Evolutionary conservation across 352 stramenopile genomes (phyloP), one percentile per base, ranked within the genome.

Genomic region (Phytophthora vignae): DNA sequence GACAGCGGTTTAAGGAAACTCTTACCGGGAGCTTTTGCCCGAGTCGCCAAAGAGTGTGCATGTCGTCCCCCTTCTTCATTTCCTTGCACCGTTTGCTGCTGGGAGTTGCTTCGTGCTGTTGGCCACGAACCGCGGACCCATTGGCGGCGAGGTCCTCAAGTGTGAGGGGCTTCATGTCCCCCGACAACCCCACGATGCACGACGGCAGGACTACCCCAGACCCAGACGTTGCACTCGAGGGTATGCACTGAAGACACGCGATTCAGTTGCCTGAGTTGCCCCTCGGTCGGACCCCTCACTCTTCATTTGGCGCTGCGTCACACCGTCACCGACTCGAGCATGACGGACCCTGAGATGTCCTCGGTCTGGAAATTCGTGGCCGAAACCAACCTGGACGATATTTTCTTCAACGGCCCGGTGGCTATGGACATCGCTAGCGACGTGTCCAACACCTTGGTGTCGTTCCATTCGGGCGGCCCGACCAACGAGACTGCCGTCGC

Each of bases 301-400:
- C 36, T 31, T 15, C 31, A 15, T 65, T 69, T 59, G 57, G 22
- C 59, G 2, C 46, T 29, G 38, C 38, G 38, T 44, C 38, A 46
- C 38, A 46, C 38, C 11, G 12, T 17, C 10, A 21, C n/a, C 15
- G n/a, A 36, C 58, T 40, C 12, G 21, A 62, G 29, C 42, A 74
- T 69, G 67, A 38, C 49, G 44, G 46, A 56, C 60, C 8, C 46
- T 14, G 67, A 69, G 27, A 36, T 74, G 10, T 22, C n/a, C 11
- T 44, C 60, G 40, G 40, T 74, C 25, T 60, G 67, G 60, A 38
- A 58, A 48, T 74, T 69, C 46, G 22, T 74, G 22, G 31, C 57
- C 54, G 60, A 65, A 2, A 44, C 55, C 2, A 60, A 58, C 19
- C 27, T 55, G 0, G 54, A 60, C 55, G 67, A 74, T 11, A 55